Evolutionary conservation across 805 yeast genomes (phyloP), one percentile per base, ranked within the genome.

Genomic region (Yarrowia sp.): DNA sequence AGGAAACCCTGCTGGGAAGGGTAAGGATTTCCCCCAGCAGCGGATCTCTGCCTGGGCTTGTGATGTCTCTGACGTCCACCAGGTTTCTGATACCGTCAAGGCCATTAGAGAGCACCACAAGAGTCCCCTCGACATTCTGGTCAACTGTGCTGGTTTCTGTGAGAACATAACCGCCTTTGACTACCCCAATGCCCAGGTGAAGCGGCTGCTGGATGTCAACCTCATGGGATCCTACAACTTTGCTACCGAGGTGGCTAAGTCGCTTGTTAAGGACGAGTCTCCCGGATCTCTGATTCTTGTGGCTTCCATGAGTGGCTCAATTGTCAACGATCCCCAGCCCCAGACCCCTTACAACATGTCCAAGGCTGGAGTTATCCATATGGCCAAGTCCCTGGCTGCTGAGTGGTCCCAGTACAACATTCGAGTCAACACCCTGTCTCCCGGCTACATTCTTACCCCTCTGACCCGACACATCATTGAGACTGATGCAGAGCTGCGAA

Each of bases 301-400:
- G 3, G 92, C 96, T 3, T 89, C 96, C 46, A 91, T 91, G 89
- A 87, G 93, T 26, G 97, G 89, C 6, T 89, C 85, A 75, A 87
- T 92, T 70, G 92, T 85, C 70, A 91, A 91, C 76, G 83, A 85
- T 65, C 97, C 97, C 26, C 93, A 91, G 75, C 80, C 84, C 70
- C 97, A 91, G 77, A 82, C 85, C 68, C 89, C 89, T 70, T 89
- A 89, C 82, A 89, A 89, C 81, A 86, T 87, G 89, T 82, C 93
- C 70, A 89, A 89, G 79, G 95, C 95, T 17, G 95, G 92, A 73
- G 93, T 88, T 46, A 88, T 88, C 71, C 95, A 89, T 77, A 79
- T 89, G 81, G 89, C 83, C 64, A 84, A 84, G 74, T 83, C 92
- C 2, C 78, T 89, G 70, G 95, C 92, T 44, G 83, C 87, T 67